phyloP scores from a whole-genome alignment of 805 yeast genomes.

The Candida golubevii region DNA sequence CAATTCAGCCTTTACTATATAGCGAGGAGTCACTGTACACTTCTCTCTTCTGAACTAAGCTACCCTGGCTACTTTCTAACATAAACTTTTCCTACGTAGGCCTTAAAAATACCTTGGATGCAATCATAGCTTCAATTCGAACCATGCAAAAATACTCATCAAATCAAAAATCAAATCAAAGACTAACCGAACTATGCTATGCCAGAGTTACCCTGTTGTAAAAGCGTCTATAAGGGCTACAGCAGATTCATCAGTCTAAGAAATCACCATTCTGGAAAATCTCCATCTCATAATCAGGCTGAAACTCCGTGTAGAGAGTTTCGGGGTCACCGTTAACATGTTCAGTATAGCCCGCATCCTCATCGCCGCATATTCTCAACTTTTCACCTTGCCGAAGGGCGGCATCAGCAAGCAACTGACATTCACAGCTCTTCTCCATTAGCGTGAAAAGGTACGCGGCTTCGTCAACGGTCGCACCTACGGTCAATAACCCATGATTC shows the following conservation, averaged over 20 bases:
- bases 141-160: too few relatives aligned
- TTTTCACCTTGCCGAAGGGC: conserved; percentile 39
- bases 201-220: too few relatives aligned
- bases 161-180: too few relatives aligned
- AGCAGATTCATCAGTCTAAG: conserved; percentile 12
- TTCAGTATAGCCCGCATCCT: conserved; percentile 64
- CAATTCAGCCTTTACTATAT: too few relatives aligned
- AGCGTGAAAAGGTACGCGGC: conserved; percentile 64
- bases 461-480: conserved; percentile 67
- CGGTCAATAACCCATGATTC: conserved; percentile 72
- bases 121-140: too few relatives aligned
- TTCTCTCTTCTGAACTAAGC: too few relatives aligned
- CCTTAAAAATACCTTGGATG: too few relatives aligned
- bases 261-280: conserved; percentile 20
- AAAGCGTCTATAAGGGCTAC: too few relatives aligned
- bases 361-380: conserved; percentile 47
- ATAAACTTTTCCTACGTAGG: too few relatives aligned
- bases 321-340: conserved; percentile 61
- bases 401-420: conserved; percentile 62
- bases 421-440: conserved; percentile 61
- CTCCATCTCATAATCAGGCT: conserved; percentile 56
- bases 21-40: too few relatives aligned
- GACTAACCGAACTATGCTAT: too few relatives aligned
- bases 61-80: too few relatives aligned
- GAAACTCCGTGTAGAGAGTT: conserved; percentile 66